Conservation (phyloP, 164 flowering plant species). For the Nelumbo lutea region DNA sequence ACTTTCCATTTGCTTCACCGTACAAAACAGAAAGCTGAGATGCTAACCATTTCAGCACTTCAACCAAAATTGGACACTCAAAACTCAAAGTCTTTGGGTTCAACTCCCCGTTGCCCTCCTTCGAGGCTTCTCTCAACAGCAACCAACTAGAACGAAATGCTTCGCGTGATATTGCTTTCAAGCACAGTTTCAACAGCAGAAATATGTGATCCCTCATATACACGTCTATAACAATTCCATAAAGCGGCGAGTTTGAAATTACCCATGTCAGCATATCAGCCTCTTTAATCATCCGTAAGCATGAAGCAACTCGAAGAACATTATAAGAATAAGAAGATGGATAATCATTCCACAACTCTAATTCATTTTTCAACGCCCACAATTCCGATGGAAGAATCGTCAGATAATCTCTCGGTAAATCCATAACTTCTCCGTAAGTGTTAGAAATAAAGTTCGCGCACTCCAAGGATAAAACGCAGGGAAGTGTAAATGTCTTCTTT, state of each 20-base stretch:
- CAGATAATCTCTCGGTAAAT: conserved; percentile 6
- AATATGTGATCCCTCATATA: conserved; percentile 65
- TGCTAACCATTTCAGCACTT: conserved; percentile 59
- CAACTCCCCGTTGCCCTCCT: conserved; percentile 10
- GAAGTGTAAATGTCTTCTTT: conserved; percentile 46
- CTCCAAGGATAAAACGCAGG: conserved; percentile 44
- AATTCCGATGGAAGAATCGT: conserved; percentile 63
- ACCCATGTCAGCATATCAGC: conserved; percentile 48
- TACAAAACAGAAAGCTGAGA: conserved; percentile 65
- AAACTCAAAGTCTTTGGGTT: conserved; percentile 23
- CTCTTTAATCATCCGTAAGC: conserved; percentile 17
- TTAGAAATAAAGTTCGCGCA: conserved; percentile 39
- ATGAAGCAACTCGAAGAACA: conserved; percentile 33
- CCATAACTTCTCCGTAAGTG: conserved; percentile 9
- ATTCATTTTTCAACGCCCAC: conserved; percentile 45
- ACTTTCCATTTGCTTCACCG: conserved; percentile 60
- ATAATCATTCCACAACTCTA: conserved; percentile 62
- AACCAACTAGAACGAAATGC: conserved; percentile 27
- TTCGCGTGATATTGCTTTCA: conserved; percentile 57
- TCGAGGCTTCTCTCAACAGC: conserved; percentile 2
- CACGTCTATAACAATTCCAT: conserved; percentile 71
- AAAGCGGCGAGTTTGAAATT: conserved; percentile 52
- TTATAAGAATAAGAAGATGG: conserved; percentile 42
- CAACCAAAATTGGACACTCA: conserved; percentile 48
- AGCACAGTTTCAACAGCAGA: conserved; percentile 53